Percentiles rank a stretch among this genome's conserved stretches.
Evolutionary conservation across 148 eudicot species (phyloP).

Genomic region (Dysphania ambrosioides): DNA sequence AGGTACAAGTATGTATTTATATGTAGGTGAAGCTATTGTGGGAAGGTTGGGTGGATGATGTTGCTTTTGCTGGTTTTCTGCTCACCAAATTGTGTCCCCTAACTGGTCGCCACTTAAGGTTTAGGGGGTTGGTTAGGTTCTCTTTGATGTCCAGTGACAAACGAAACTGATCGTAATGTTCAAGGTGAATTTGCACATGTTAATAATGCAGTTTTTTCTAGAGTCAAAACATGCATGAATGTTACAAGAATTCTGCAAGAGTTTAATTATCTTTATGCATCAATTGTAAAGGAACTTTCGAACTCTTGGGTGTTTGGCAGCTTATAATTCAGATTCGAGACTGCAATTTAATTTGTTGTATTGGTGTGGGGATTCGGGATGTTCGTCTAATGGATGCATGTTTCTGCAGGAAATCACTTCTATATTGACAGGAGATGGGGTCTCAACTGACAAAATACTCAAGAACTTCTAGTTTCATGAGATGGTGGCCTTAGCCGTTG

Average conservation of each 20-base stretch:
- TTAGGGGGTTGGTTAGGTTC: too few relatives aligned
- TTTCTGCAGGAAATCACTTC: constrained; percentile 82
- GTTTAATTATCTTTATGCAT: not conserved
- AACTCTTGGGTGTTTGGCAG: not conserved
- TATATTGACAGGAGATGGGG: constrained; percentile 65
- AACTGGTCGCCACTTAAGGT: too few relatives aligned
- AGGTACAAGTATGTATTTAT: too few relatives aligned
- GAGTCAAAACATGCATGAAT: too few relatives aligned
- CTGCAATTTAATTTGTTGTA: too few relatives aligned
- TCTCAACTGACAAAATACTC: constrained; percentile 63
- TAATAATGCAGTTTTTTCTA: too few relatives aligned
- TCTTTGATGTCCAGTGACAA: not conserved
- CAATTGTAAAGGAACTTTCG: not conserved
- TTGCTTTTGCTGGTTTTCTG: too few relatives aligned
- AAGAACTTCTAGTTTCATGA: constrained; percentile 52
- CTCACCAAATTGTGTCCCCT: too few relatives aligned
- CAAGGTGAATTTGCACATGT: not conserved
- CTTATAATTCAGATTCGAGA: not conserved
- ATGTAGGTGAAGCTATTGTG: too few relatives aligned
- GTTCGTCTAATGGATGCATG: constrained; percentile 12
- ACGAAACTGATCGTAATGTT: not conserved
- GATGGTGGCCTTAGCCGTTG: constrained; percentile 13
- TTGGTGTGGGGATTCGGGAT: too few relatives aligned
- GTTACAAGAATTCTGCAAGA: not conserved
- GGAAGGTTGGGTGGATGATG: too few relatives aligned